Evolutionary conservation across 495 filamentous ascomycete species (phyloP).

Genomic region (Pseudoneurospora amorphoporcata): DNA sequence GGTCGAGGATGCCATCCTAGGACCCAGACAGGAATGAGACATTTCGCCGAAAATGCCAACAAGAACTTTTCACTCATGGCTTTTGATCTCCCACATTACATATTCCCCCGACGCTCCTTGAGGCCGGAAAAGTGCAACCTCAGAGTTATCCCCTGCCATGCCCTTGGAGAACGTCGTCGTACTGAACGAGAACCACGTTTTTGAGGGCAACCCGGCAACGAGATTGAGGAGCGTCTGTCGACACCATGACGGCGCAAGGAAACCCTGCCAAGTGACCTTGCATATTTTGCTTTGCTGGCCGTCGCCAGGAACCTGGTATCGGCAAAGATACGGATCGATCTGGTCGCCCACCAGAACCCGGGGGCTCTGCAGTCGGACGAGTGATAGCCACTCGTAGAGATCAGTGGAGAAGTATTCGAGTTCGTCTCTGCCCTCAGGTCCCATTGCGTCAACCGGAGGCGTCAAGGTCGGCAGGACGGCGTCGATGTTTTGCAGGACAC

Average conservation of each 20-base stretch:
- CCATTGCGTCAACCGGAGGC: constrained; percentile 26
- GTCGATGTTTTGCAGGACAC: constrained; percentile 20
- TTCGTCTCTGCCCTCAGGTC: constrained; percentile 27
- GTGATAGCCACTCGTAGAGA: constrained; percentile 75
- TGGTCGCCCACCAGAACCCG: constrained; percentile 54
- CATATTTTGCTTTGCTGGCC: constrained; percentile 27
- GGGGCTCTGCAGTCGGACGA: constrained; percentile 63
- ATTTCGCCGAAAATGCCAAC: neutral
- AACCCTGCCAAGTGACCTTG: constrained; percentile 45
- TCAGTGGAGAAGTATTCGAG: constrained; percentile 53
- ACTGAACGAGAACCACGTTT: constrained; percentile 41
- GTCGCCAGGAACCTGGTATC: constrained; percentile 58
- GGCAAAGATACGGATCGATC: constrained; percentile 70
- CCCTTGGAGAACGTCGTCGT: constrained; percentile 36
- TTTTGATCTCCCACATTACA: constrained; percentile 43
- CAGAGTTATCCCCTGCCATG: constrained; percentile 28
- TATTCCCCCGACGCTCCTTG: constrained; percentile 37
- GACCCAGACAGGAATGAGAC: constrained; percentile 44
- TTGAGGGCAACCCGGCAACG: constrained; percentile 28
- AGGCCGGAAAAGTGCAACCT: constrained; percentile 37
- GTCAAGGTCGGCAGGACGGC: constrained; percentile 42
- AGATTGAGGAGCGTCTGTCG: constrained; percentile 29
- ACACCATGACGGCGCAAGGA: constrained; percentile 38
- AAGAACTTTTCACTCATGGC: constrained; percentile 26
- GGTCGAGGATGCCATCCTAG: constrained; percentile 56